Evolutionary conservation across 2,329 filamentous ascomycete species (phyloP).

Genomic region (Stagonosporopsis vannaccii): DNA sequence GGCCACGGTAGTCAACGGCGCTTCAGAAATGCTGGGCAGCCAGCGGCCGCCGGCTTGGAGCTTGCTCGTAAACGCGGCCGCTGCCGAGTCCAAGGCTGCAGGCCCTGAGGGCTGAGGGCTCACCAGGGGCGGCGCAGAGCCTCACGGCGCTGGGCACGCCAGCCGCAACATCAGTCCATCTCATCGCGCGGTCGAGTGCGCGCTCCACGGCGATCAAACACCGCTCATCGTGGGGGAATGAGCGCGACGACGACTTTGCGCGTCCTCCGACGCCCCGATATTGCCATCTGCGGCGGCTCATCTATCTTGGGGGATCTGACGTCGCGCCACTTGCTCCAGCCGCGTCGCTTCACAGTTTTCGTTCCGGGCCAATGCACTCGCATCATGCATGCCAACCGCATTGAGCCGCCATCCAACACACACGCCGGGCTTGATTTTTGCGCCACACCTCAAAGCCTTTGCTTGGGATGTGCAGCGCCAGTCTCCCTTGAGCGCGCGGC

Average conservation of each 20-base stretch:
- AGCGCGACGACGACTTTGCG: constrained; percentile 7
- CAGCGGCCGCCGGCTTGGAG: not conserved
- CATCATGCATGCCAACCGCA: constrained; percentile 11
- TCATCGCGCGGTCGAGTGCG: too few species aligned
- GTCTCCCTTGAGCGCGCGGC: constrained; percentile 4
- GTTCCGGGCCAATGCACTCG: constrained; percentile 8
- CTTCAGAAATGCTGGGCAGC: not conserved
- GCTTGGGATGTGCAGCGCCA: not conserved
- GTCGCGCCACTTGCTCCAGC: constrained; percentile 3
- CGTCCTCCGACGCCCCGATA: constrained; percentile 11
- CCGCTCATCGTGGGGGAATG: constrained; percentile 13
- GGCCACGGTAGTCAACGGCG: not conserved
- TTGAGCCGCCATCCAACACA: constrained; percentile 4
- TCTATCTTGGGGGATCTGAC: constrained; percentile 17
- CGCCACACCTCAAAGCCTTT: constrained; percentile 10
- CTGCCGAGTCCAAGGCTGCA: constrained; percentile 12
- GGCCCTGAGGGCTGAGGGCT: not conserved
- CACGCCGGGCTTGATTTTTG: not conserved
- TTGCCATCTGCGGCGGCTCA: constrained; percentile 18
- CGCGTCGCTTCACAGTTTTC: constrained; percentile 5
- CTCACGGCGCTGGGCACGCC: constrained; percentile 11
- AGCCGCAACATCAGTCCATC: not conserved
- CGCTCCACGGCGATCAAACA: constrained; percentile 18
- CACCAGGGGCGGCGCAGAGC: constrained; percentile 7
- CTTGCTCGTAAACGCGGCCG: not conserved